A percentile compares a stretch with the other conserved stretches of the same genome.
phyloP scores from a whole-genome alignment of 23 red algal genomes.

The Cyanidioschyzon merolae region DNA sequence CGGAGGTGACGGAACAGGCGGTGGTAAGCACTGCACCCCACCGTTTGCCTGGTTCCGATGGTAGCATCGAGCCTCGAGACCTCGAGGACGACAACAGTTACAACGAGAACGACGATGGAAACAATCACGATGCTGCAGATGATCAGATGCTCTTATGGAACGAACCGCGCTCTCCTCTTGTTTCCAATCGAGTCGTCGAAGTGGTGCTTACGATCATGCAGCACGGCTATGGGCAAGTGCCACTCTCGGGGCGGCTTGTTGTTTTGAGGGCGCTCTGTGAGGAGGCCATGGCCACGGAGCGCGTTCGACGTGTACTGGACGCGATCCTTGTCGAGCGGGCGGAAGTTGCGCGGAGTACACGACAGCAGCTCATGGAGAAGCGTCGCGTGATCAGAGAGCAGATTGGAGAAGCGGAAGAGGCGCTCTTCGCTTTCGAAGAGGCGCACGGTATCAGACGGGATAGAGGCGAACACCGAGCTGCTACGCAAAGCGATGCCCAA shows the following conservation, averaged over 20 bases:
- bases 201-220: neutral
- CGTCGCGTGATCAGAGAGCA: neutral
- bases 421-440: neutral
- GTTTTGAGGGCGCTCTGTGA: slow-evolving; percentile 21
- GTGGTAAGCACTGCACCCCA: neutral
- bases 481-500: neutral
- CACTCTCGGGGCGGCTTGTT: slow-evolving; percentile 23
- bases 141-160: neutral
- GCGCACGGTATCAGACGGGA: neutral
- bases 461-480: neutral
- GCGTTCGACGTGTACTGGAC: slow-evolving; percentile 19
- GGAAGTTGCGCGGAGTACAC: slow-evolving; percentile 6
- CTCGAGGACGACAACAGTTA: neutral
- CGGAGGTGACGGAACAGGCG: neutral
- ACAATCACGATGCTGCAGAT: neutral
- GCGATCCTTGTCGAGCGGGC: neutral
- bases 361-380: neutral
- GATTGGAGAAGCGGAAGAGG: neutral
- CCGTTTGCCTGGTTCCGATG: neutral
- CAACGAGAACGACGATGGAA: neutral
- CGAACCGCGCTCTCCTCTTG: slow-evolving; percentile 9
- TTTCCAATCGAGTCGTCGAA: neutral
- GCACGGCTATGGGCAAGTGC: neutral
- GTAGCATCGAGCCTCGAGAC: neutral
- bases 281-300: slow-evolving; percentile 21